Conservation (phyloP, 2,329 filamentous ascomycete species). For the Pseudogymnoascus sp. region DNA sequence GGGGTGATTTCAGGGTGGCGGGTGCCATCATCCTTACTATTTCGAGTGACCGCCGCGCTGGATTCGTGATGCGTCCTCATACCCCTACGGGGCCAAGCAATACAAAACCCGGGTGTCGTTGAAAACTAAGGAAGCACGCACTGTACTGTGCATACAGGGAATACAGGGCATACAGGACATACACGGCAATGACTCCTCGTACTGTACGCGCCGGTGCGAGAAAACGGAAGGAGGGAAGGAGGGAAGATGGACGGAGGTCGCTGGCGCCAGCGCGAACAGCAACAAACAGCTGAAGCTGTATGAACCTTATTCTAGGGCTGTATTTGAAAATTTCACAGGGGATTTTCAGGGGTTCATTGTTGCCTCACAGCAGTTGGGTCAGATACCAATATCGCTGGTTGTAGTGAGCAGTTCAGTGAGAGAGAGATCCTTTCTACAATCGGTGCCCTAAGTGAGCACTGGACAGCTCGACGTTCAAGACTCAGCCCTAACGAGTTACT, state of each 20-base stretch:
- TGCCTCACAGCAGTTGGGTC: not conserved
- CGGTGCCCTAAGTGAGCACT: not conserved
- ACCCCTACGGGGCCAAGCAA: not conserved
- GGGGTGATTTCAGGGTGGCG: conserved; percentile 1
- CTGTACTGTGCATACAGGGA: not conserved
- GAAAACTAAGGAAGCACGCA: not conserved
- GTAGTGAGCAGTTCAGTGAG: not conserved
- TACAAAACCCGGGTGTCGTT: not conserved
- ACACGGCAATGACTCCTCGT: not conserved
- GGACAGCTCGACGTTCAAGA: not conserved
- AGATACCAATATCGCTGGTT: not conserved
- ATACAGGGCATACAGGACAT: not conserved
- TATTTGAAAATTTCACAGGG: not conserved
- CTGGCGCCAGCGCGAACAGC: not conserved
- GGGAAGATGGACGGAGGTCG: too few species aligned
- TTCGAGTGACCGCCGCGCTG: not conserved
- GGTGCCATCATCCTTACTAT: not conserved
- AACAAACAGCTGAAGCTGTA: not conserved
- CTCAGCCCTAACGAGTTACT: not conserved
- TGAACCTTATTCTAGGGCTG: not conserved
- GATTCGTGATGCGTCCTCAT: not conserved
- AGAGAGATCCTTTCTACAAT: not conserved
- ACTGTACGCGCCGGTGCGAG: not conserved
- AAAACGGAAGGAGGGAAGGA: not conserved
- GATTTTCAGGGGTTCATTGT: not conserved